phyloP scores from a whole-genome alignment of 2,329 filamentous ascomycete species.

The Graphilbum ipis-grandicollis region DNA sequence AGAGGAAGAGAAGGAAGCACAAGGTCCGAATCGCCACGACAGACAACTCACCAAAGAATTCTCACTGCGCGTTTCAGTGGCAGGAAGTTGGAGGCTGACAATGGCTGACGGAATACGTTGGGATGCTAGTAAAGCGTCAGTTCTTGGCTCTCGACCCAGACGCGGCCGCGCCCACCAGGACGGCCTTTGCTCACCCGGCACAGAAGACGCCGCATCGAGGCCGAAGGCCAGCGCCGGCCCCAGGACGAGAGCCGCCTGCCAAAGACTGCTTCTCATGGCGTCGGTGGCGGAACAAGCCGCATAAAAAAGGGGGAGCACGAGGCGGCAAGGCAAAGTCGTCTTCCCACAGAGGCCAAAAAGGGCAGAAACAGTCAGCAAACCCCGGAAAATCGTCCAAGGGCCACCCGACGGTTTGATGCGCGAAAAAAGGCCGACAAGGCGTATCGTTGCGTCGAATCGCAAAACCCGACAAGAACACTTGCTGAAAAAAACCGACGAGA shows the following conservation, averaged over 20 bases:
- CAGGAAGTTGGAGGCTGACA: conserved; percentile 12
- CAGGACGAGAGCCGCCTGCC: conserved; percentile 17
- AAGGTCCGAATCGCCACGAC: neutral
- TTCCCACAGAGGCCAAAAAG: no score
- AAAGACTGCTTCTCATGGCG: conserved; percentile 18
- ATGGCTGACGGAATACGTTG: conserved; percentile 10
- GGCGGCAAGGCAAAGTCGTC: no score
- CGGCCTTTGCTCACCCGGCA: conserved; percentile 8
- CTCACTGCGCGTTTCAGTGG: conserved; percentile 2
- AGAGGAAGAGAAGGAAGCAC: no score
- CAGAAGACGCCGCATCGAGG: conserved; percentile 8
- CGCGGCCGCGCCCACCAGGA: no score
- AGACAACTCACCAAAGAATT: conserved; percentile 11
- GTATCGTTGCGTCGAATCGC: no score
- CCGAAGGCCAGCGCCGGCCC: conserved; percentile 18
- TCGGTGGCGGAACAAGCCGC: neutral
- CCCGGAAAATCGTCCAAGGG: no score
- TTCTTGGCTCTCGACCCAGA: neutral
- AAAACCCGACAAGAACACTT: no score
- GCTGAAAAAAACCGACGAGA: no score
- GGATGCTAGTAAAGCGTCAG: neutral
- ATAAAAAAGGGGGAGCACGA: no score
- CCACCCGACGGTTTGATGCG: no score
- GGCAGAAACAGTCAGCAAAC: no score
- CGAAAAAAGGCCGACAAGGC: no score